Evolutionary conservation across 2,329 filamentous ascomycete species (phyloP).

Genomic region (Blumeriella jaapii): DNA sequence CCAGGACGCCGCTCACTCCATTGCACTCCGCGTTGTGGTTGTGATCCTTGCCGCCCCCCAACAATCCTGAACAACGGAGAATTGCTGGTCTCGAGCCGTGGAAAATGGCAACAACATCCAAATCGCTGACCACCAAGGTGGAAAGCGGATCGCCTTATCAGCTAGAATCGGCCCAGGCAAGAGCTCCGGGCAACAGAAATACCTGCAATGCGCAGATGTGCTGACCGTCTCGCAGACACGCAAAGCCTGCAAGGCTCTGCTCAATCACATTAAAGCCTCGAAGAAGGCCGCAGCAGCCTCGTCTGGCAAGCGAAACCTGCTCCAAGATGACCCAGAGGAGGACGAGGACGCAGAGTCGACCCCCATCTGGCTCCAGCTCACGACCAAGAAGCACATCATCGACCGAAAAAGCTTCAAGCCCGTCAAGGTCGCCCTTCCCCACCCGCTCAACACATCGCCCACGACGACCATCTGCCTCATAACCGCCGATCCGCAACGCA

Average conservation of each 20-base stretch:
- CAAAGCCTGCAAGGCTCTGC: conserved; percentile 51
- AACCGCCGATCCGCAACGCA: conserved; percentile 67
- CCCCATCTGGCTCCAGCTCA: conserved; percentile 51
- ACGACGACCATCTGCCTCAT: conserved; percentile 73
- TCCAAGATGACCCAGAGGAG: conserved; percentile 37
- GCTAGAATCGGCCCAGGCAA: conserved; percentile 25
- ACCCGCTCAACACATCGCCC: conserved; percentile 58
- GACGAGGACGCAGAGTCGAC: conserved; percentile 34
- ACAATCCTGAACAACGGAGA: not conserved
- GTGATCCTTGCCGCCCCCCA: not conserved
- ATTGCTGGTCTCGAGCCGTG: not conserved
- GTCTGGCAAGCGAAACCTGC: conserved; percentile 43
- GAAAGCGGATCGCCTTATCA: conserved; percentile 27
- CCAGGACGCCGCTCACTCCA: not conserved
- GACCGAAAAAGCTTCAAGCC: conserved; percentile 76
- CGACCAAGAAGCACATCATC: conserved; percentile 52
- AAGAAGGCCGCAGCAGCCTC: conserved; percentile 34
- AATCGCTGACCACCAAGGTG: conserved; percentile 25
- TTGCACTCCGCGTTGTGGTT: conserved; percentile 2
- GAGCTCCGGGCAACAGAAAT: conserved; percentile 8
- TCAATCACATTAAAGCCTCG: conserved; percentile 49
- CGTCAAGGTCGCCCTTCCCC: conserved; percentile 66
- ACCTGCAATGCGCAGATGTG: conserved; percentile 28
- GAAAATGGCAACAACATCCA: conserved; percentile 23
- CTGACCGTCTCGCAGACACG: conserved; percentile 33